Base-by-base conservation (phyloP, 805 yeast genomes). In the Candida anglica region DNA sequence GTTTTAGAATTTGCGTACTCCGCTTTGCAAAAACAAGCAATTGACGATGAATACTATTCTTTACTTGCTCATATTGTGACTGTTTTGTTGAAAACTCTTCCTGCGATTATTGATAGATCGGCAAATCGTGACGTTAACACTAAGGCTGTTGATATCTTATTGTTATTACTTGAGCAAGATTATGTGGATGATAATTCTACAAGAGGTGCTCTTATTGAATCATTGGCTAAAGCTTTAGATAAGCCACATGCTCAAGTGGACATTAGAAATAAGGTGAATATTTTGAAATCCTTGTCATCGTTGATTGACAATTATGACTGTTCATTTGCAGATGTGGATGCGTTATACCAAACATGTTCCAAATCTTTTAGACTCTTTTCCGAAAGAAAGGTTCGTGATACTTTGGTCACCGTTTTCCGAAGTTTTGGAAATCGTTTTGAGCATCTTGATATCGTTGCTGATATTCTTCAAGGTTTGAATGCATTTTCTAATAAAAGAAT, bases 381-480 rank as follows among this genome's bases (percentile, higher is more conserved):
- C 10, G 89, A 84, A 33, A 67, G 74, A 23, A 69, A 72, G n/a
- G 66, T 84, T 38, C 73, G 98, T 37, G 59, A 58, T 9, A 71
- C 74, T 3, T 64, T 91, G 23, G 75, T 80, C n/a, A 55, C 59
- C 2, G 73, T 87, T 2, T 80, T 86, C 42, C 46, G 48, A 2
- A 72, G 75, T 15, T 66, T 91, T 33, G 86, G 88, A 14, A 51
- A 48, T 2, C 72, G 71, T 34, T 74, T 75, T 36, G 67, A 64
- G 2, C 62, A 73, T 18, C 46, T 58, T 13, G 52, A 58, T 5
- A 39, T 38, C 14, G 75, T 81, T 18, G 74, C 81, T 1, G 46
- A 49, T 0, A 53, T 87, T n/a, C 51, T 86, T 10, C 59, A 59
- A 2, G 87, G 78, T 24, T 61, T 91, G 40, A 89, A 93, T 51